phyloP scores from a whole-genome alignment of 2,329 filamentous ascomycete species.

The Basipetospora sp. region DNA sequence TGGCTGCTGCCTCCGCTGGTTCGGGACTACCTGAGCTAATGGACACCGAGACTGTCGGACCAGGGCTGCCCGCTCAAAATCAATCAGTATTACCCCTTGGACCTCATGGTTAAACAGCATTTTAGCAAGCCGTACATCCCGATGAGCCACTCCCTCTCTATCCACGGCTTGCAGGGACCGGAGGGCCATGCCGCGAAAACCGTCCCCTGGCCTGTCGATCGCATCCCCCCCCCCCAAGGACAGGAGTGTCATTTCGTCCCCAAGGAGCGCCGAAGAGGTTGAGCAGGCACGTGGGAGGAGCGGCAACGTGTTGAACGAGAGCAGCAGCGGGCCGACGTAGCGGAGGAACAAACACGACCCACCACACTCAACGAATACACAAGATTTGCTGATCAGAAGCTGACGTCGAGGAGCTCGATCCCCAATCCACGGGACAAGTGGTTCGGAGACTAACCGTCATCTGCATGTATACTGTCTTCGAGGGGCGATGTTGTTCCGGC shows the following conservation, averaged over 20 bases:
- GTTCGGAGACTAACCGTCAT: too few species aligned
- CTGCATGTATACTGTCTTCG: not conserved
- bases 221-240: constrained; percentile 18
- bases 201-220: too few species aligned
- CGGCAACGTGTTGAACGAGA: constrained; percentile 7
- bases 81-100: constrained; percentile 15
- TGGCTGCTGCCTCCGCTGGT: not conserved
- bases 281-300: not conserved
- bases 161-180: constrained; percentile 12
- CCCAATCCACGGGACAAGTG: constrained; percentile 17
- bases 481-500: not conserved
- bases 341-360: constrained; percentile 12
- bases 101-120: constrained; percentile 15
- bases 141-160: constrained; percentile 14
- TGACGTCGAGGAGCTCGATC: constrained; percentile 15
- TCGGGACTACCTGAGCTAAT: not conserved
- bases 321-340: constrained; percentile 9
- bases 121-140: constrained; percentile 14
- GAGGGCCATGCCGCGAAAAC: too few species aligned
- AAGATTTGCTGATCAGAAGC: constrained; percentile 11
- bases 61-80: constrained; percentile 17
- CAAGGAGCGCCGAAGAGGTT: too few species aligned
- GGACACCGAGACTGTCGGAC: not conserved
- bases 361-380: constrained; percentile 19
- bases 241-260: constrained; percentile 22